Evolutionary conservation across 2,329 filamentous ascomycete species (phyloP), one percentile per base, ranked within the genome.

Genomic region (Teratosphaeria pseudoeucalypti): DNA sequence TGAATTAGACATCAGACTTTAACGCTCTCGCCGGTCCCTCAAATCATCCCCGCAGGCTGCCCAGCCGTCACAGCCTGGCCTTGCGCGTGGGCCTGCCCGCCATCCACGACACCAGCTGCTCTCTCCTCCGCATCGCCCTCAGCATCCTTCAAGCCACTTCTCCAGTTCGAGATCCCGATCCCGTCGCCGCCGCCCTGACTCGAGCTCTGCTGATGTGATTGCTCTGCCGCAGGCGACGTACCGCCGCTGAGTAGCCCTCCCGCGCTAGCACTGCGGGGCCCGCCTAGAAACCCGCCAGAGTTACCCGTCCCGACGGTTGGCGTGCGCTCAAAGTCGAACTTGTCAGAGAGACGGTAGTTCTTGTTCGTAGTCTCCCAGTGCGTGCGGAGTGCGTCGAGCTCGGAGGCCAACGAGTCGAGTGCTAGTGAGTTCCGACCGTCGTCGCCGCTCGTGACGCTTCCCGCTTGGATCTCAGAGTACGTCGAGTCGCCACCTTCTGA

Each of bases 341-440:
- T 92, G 69, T 87, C 92, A 74, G 90, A 95, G 53, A 96, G 78
- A 27, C 94, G 87, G 74, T 97, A 96, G 69, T 90, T 95, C 75
- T 95, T 94, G 77, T 92, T 96, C 12, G 91, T 96, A 47, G 87
- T 90, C 76, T 97, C 91, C 94, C 94, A 99, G 68, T 96, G 92
- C 57, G 81, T 89, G 57, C 92, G 85, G 55, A 99, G 80, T 12
- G 89, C 88, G 72, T 99, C 94, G 7, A 99, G 84, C 76, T 99
- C 94, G 63, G 85, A 90, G 11, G 94, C 92, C 27, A 99, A 83
- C 64, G 87, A 94, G 74, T 99, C 94, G 23, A 99, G 82, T 2
- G 60, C 72, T 66, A 73, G 43, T 37, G 75, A 73, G 57, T 75
- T 72, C 57, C 71, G 69, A 55, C 62, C 66, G 43, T 64, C 60